Evolutionary conservation across 2,329 filamentous ascomycete genomes (phyloP), one percentile per base, ranked within the genome.

Genomic region (Diaporthe nobilis): DNA sequence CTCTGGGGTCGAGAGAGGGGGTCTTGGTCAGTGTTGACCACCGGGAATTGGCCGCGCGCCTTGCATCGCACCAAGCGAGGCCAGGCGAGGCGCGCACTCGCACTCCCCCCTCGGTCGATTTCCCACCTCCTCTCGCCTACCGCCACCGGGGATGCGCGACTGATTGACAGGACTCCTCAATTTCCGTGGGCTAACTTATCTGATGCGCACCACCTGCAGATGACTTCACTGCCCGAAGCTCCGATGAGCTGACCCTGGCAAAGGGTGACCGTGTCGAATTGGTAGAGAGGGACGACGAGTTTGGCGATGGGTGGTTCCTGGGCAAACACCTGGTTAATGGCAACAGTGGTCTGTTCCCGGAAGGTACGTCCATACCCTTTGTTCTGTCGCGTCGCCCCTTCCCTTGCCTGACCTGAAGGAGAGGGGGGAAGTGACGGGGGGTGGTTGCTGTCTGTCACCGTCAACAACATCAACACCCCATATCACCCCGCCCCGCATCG

Each of bases 221-320:
- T 86, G 95, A 98, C 85, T 98, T 99, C 84, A 88, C 92, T 80
- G 96, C 96, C 75, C 92, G 97, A 79, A 97, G 95, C 84, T 94
- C 94, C 75, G 97, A 99, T 85, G 97, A 99, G 88, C 89, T 99
- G 82, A 97, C 92, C 80, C 89, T 99, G 79, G 88, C 91, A 73
- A 97, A 97, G 82, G 96, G 94, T 80, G 94, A 97, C 81, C 92
- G 94, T 78, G 93, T 97, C 77, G 93, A 96, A 86, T 86, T 97
- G 77, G 91, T 96, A 78, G 94, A 97, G 85, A 90, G 94, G 81
- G 94, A 97, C 83, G 94, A 97, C 83, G 94, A 97, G 83, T 97
- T 97, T 83, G 94, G 94, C 77, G 94, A 97, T 84, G 94, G 95
- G 72, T 96, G 94, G 94, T 97, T 94, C 82, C 84, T 96, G 81